A percentile compares a stretch with the other conserved stretches of the same genome.
phyloP scores from a whole-genome alignment of 192 early-diverging fungal species.

The Entomortierella parvispora region DNA sequence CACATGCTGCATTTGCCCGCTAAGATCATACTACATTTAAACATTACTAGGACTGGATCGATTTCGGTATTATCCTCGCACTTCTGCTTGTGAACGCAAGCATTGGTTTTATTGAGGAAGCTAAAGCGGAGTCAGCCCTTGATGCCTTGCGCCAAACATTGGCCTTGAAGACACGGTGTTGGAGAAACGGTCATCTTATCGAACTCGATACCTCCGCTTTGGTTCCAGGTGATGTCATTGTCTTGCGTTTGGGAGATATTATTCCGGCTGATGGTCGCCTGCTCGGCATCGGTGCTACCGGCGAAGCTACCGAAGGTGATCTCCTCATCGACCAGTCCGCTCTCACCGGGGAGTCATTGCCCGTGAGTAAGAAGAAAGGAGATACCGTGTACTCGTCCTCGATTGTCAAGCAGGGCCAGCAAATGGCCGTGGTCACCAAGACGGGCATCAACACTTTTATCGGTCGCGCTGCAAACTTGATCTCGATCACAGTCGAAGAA shows the following conservation, averaged over 20 bases:
- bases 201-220: slow-evolving; percentile 75
- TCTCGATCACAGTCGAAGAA: slow-evolving; percentile 88
- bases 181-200: slow-evolving; percentile 74
- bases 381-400: slow-evolving; percentile 87
- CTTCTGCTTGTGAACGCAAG: slow-evolving; percentile 82
- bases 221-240: slow-evolving; percentile 91
- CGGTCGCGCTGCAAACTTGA: slow-evolving; percentile 91
- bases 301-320: too few relatives aligned
- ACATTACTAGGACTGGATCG: slow-evolving; percentile 52
- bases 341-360: slow-evolving; percentile 74
- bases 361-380: slow-evolving; percentile 79
- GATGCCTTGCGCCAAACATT: slow-evolving; percentile 92
- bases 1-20: too few relatives aligned
- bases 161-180: slow-evolving; percentile 79
- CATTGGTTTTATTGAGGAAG: slow-evolving; percentile 91
- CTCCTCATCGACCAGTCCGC: too few relatives aligned
- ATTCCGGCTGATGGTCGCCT: slow-evolving; percentile 87
- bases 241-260: slow-evolving; percentile 90
- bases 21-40: too few relatives aligned
- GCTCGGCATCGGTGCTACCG: slow-evolving; percentile 58
- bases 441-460: slow-evolving; percentile 92
- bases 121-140: slow-evolving; percentile 87
- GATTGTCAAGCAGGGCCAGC: slow-evolving; percentile 91
- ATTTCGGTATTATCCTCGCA: slow-evolving; percentile 82
- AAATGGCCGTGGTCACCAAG: slow-evolving; percentile 87